These are phyloP conservation scores for Knoxdaviesia capensis DNA, from an alignment of 2,329 filamentous ascomycete genomes.

Conservation along the genomic window DNA sequence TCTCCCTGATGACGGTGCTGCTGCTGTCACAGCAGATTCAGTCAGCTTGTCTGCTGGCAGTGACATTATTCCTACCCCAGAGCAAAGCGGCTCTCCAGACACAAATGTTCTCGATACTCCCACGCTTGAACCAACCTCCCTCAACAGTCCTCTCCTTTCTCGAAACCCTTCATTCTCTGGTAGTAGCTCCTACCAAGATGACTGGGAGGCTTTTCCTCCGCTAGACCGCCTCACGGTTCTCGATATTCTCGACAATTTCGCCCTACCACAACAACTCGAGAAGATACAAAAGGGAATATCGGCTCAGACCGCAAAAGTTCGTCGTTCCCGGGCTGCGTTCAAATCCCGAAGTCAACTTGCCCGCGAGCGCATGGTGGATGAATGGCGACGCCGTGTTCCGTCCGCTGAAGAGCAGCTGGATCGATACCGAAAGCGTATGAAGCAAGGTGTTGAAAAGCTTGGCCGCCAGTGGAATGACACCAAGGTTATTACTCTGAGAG, in stretches of 20 bases:
- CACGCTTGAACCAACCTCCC: constrained; percentile 22
- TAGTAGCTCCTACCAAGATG: constrained; percentile 69
- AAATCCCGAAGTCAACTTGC: constrained; percentile 58
- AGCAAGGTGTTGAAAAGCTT: constrained; percentile 69
- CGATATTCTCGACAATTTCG: constrained; percentile 85
- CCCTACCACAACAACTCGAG: constrained; percentile 75
- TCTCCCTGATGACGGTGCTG: no score
- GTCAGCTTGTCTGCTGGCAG: no score
- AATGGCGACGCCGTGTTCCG: constrained; percentile 74
- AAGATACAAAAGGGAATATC: constrained; percentile 70
- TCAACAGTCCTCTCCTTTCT: constrained; percentile 40
- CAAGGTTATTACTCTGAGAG: constrained; percentile 67
- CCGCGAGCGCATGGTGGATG: constrained; percentile 77
- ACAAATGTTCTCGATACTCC: constrained; percentile 26
- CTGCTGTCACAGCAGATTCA: no score
- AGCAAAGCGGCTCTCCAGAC: constrained; percentile 13
- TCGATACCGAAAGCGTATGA: constrained; percentile 76
- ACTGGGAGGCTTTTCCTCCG: constrained; percentile 72
- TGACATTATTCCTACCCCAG: background rate
- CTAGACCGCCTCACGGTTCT: constrained; percentile 80
- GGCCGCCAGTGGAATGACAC: constrained; percentile 76
- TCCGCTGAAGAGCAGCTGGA: constrained; percentile 83
- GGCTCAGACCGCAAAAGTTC: constrained; percentile 68
- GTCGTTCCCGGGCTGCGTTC: constrained; percentile 60
- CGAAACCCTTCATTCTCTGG: constrained; percentile 67